Evolutionary conservation across 352 stramenopile genomes (phyloP).

Genomic region (Pseudoperonospora humuli): DNA sequence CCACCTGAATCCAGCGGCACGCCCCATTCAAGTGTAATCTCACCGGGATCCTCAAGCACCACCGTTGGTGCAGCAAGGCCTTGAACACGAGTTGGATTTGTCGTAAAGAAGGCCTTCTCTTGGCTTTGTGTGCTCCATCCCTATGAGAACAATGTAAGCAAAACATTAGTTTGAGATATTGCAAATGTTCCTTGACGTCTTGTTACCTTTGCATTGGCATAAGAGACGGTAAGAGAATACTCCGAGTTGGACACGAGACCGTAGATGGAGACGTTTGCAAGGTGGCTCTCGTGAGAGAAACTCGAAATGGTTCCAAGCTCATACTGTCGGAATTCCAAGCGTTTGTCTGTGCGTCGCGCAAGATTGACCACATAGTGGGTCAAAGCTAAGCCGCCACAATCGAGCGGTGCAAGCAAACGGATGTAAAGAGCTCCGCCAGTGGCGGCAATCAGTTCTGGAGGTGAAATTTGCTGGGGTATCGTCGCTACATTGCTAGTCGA

Average conservation of each 20-base stretch:
- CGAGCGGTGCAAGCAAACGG: constrained; percentile 22
- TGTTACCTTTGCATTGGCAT: constrained; percentile 13
- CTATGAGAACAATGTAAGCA: constrained; percentile 12
- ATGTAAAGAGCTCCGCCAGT: constrained; percentile 42
- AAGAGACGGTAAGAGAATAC: constrained; percentile 26
- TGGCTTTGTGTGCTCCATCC: constrained; percentile 26
- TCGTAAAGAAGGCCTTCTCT: constrained; percentile 23
- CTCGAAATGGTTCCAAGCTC: neutral
- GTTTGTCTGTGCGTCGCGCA: constrained; percentile 14
- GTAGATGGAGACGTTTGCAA: constrained; percentile 26
- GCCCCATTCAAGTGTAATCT: constrained; percentile 36
- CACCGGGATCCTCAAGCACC: constrained; percentile 32
- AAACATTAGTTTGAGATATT: no score
- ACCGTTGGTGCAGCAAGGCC: constrained; percentile 23
- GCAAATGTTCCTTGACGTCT: no score
- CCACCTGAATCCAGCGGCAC: constrained; percentile 36
- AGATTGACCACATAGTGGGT: constrained; percentile 24
- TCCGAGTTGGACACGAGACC: constrained; percentile 25
- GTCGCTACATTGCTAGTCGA: constrained; percentile 10
- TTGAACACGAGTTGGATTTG: constrained; percentile 17
- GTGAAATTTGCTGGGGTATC: constrained; percentile 16
- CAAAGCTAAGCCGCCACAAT: constrained; percentile 31
- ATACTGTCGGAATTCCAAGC: constrained; percentile 13
- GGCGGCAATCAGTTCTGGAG: constrained; percentile 21
- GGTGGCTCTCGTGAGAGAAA: constrained; percentile 1